Percentiles rank a stretch among this genome's conserved stretches.
Evolutionary conservation across 441 rosid genomes (phyloP).

Genomic region (Aleurites moluccanus): DNA sequence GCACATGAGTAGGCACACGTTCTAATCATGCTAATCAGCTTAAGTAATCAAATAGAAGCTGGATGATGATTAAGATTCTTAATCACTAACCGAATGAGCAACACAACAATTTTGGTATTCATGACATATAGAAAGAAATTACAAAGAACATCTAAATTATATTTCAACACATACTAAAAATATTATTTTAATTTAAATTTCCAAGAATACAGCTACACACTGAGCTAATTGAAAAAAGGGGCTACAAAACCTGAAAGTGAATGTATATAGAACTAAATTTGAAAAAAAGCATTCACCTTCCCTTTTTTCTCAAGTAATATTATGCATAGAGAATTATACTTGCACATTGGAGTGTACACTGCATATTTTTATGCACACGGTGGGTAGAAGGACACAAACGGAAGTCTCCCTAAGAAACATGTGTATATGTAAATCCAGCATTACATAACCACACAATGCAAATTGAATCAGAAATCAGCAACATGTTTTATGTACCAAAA

Average conservation of each 20-base stretch:
- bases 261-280: neutral
- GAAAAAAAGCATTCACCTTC: neutral
- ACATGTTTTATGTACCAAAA: neutral
- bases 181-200: neutral
- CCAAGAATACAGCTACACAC: neutral
- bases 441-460: neutral
- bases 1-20: neutral
- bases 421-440: neutral
- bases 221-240: neutral
- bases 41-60: neutral
- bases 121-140: neutral
- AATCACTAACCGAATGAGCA: neutral
- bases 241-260: neutral
- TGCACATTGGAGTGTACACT: neutral
- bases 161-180: neutral
- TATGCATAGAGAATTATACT: neutral
- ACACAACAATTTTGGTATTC: neutral
- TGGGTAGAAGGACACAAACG: neutral
- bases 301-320: neutral
- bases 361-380: neutral
- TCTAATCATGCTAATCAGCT: neutral
- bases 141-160: neutral
- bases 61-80: neutral
- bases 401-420: neutral
- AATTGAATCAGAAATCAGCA: neutral